Base-by-base conservation (phyloP, 2,329 filamentous ascomycete species). In the Proliferodiscus dingleyae region DNA sequence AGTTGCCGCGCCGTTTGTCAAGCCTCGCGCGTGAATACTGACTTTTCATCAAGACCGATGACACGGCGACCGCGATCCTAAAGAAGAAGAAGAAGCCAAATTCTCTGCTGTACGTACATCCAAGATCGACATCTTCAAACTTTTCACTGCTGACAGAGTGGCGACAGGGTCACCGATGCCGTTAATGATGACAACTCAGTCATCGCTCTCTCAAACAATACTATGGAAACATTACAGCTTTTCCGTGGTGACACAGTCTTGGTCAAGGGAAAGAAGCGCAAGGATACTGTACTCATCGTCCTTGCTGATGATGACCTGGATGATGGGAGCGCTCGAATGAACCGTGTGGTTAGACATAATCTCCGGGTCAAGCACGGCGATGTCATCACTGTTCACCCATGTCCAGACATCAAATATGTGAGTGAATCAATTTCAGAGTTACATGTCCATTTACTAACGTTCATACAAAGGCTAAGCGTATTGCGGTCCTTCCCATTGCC, bases 41-140 rank as follows among this genome's bases (percentile, higher is more conserved):
- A 74, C 64, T 48, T 49, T 24, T 33, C 23, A 36, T 54, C 49
- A 63, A 94, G 83, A 83, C 89, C 62, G 87, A 96, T 68, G 93
- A 95, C 66, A 89, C 85, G 52, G 82, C 93, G 43, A 98, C 93
- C 37, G 93, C 93, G 59, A 98, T 98, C 62, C 81, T 98, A 64
- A 97, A 96, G 78, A 97, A 97, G 81, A 98, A 98, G 86, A 98
- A 98, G 90, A 98, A 98, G 88, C 90, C 90, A 62, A 98, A 98
- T 73, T 94, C 91, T 65, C 73, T 98, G 68, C 95, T 98, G 89
- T 95, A 77, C 68, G 84, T 69, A 60, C 29, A 54, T 50, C 37
- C 33, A 26, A 41, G 37, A 16, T 21, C 3, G 26, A 24, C 10
- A 49, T 53, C 50, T 50, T 66, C 32, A 36, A 11, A 26, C 29